Evolutionary conservation across 352 stramenopile species (phyloP).

Genomic region (Ophiocytium majus): DNA sequence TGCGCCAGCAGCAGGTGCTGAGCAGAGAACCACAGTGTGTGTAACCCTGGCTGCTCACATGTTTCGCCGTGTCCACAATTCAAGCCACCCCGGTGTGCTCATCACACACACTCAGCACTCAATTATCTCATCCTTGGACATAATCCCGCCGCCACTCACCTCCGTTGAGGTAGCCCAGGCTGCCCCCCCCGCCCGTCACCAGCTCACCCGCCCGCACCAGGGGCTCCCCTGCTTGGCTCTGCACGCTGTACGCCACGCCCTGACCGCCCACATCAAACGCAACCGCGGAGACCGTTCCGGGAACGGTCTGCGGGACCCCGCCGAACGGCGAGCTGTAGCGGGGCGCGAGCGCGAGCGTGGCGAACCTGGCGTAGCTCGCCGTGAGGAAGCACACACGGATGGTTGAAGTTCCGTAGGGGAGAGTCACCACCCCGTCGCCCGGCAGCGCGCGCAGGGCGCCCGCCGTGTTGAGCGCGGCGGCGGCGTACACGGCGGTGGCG

Average conservation of each 20-base stretch:
- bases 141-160: too few relatives aligned
- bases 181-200: background rate
- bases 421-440: background rate
- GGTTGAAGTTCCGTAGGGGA: background rate
- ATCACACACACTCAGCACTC: too few relatives aligned
- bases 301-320: background rate
- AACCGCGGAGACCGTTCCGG: background rate
- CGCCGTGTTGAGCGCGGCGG: background rate
- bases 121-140: too few relatives aligned
- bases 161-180: conserved; percentile 9
- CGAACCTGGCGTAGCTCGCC: background rate
- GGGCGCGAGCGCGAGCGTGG: background rate
- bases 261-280: conserved; percentile 8
- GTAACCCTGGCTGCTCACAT: too few relatives aligned
- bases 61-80: too few relatives aligned
- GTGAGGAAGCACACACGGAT: background rate
- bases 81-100: too few relatives aligned
- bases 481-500: background rate
- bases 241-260: conserved; percentile 12
- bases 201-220: background rate
- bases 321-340: background rate
- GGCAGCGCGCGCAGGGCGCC: background rate
- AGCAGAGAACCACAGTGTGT: too few relatives aligned
- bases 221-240: background rate
- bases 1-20: too few relatives aligned